These are phyloP conservation scores for Trapa incisa DNA, from an alignment of 345 rosid species.

Conservation along the genomic window DNA sequence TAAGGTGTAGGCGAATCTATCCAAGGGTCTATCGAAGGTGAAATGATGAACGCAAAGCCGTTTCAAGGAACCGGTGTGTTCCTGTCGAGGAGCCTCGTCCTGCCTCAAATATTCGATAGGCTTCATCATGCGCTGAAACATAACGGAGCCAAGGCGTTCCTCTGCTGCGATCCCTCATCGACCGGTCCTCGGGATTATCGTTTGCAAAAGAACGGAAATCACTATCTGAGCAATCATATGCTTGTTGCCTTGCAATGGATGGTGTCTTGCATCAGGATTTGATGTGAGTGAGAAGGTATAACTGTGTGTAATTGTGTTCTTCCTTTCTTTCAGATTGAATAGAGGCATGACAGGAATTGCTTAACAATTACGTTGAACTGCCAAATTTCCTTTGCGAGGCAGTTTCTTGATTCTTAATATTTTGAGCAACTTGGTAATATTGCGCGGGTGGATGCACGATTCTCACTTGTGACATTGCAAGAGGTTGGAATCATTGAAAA, in stretches of 20 bases:
- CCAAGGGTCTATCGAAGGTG: not conserved
- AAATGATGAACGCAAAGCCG: slow-evolving; percentile 46
- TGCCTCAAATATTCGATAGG: slow-evolving; percentile 74
- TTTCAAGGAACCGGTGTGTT: slow-evolving; percentile 64
- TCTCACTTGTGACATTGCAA: too few relatives aligned
- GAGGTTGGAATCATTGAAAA: too few relatives aligned
- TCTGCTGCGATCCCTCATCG: slow-evolving; percentile 88
- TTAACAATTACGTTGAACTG: too few relatives aligned
- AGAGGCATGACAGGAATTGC: too few relatives aligned
- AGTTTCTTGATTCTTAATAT: too few relatives aligned
- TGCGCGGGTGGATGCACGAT: too few relatives aligned
- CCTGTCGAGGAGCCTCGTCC: slow-evolving; percentile 78
- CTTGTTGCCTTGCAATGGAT: slow-evolving; percentile 94
- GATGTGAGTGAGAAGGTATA: slow-evolving; percentile 70
- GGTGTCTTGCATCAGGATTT: slow-evolving; percentile 88
- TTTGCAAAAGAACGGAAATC: slow-evolving; percentile 73
- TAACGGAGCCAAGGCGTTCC: slow-evolving; percentile 73
- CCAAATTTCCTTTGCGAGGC: too few relatives aligned
- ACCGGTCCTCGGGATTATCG: slow-evolving; percentile 61
- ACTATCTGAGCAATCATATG: slow-evolving; percentile 61
- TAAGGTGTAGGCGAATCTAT: not conserved
- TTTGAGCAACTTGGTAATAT: too few relatives aligned
- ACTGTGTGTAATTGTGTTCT: not conserved
- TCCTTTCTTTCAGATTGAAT: too few relatives aligned
- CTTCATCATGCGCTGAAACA: slow-evolving; percentile 75